phyloP scores from a whole-genome alignment of 225 moss, liverwort and hornwort genomes.

The Thuidium tamariscinum region DNA sequence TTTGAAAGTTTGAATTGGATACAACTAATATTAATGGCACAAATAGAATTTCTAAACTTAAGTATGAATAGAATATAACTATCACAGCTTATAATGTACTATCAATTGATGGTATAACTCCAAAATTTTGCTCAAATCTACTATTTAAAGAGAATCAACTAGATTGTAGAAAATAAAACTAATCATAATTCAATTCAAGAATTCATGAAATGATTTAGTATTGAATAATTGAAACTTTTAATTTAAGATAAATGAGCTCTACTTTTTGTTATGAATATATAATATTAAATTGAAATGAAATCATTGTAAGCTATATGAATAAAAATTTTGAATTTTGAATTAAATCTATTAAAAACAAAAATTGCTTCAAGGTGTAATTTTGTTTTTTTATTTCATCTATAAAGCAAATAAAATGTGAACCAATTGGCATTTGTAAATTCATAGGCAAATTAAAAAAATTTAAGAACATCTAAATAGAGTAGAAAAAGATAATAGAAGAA shows the following conservation, averaged over 20 bases:
- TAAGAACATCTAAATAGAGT: background rate
- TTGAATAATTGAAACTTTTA: background rate
- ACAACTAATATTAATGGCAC: no score
- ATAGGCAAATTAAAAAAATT: background rate
- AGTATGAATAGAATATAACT: background rate
- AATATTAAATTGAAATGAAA: background rate
- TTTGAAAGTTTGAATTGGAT: background rate
- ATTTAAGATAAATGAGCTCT: background rate
- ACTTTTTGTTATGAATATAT: background rate
- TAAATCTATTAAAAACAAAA: background rate
- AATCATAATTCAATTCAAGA: background rate
- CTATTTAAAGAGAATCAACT: accelerated
- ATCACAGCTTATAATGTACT: accelerated
- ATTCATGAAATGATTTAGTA: background rate
- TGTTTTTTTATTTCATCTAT: background rate
- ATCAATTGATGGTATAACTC: background rate
- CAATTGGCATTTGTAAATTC: background rate
- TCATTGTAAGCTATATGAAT: background rate
- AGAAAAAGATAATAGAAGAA: background rate
- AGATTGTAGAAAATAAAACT: background rate
- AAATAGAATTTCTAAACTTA: background rate
- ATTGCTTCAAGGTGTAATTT: background rate
- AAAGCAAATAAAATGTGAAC: background rate
- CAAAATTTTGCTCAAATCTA: background rate
- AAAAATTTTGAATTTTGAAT: background rate